Evolutionary conservation across 148 eudicot genomes (phyloP).

Genomic region (Nepenthes mirabilis): DNA sequence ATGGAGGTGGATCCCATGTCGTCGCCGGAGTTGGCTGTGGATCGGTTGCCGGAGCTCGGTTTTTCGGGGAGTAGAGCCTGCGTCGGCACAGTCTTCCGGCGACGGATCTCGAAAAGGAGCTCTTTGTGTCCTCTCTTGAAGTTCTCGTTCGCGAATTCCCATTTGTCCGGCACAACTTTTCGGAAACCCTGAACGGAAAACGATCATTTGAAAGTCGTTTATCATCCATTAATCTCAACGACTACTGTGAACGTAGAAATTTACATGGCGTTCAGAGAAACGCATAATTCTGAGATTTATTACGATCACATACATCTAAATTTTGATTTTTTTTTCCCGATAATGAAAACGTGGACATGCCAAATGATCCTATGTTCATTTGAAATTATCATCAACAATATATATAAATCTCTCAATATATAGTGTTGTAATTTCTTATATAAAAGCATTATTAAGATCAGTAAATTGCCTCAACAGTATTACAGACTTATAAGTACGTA

Average conservation of each 20-base stretch:
- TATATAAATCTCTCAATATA: no score
- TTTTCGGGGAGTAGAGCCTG: conserved; percentile 1
- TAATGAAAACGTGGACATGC: no score
- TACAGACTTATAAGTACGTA: no score
- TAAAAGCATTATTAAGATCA: no score
- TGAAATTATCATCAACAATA: no score
- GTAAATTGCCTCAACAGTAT: no score
- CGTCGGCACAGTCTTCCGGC: conserved; percentile 34
- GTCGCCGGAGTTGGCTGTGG: conserved; percentile 32
- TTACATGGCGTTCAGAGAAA: no score
- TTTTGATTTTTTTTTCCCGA: no score
- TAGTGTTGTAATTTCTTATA: no score
- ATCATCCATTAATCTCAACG: neutral
- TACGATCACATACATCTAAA: no score
- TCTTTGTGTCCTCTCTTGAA: conserved; percentile 55
- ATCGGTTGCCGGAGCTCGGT: conserved; percentile 12
- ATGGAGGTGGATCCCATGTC: conserved; percentile 65
- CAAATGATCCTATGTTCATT: no score
- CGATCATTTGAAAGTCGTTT: neutral
- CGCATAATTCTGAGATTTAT: no score
- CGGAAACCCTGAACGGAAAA: conserved; percentile 55
- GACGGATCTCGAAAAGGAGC: conserved; percentile 54
- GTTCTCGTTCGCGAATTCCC: conserved; percentile 89
- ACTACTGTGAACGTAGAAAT: neutral
- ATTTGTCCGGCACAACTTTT: conserved; percentile 77